Evolutionary conservation across 2,329 filamentous ascomycete species (phyloP).

Genomic region (Alternaria sp.): DNA sequence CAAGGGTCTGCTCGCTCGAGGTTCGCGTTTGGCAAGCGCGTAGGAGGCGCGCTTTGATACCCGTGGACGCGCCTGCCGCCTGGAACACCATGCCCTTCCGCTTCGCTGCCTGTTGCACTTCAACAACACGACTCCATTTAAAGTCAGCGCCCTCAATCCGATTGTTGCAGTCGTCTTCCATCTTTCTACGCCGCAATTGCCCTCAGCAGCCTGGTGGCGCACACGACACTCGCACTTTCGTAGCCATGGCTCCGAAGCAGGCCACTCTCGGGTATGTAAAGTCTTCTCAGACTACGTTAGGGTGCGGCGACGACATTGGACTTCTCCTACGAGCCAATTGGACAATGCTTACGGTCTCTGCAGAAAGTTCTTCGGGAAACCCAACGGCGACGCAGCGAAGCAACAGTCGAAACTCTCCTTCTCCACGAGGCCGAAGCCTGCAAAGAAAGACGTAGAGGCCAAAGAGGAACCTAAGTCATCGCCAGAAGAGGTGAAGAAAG

Average conservation of each 20-base stretch:
- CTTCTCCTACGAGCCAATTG: not conserved
- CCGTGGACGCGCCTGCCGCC: slow-evolving; percentile 16
- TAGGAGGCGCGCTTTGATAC: slow-evolving; percentile 21
- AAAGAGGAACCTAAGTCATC: slow-evolving; percentile 30
- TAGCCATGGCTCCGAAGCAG: slow-evolving; percentile 67
- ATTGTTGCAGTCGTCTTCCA: slow-evolving; percentile 9
- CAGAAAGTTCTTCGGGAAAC: slow-evolving; percentile 85
- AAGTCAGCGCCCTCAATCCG: slow-evolving; percentile 11
- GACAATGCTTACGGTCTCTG: slow-evolving; percentile 16
- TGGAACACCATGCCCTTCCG: slow-evolving; percentile 37
- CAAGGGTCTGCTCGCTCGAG: slow-evolving; percentile 22
- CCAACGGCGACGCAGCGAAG: slow-evolving; percentile 65
- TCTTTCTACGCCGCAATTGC: slow-evolving; percentile 6
- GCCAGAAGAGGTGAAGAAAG: slow-evolving; percentile 22
- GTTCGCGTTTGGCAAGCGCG: slow-evolving; percentile 36
- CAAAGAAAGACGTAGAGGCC: slow-evolving; percentile 34
- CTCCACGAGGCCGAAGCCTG: slow-evolving; percentile 60
- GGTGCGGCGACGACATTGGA: slow-evolving; percentile 59
- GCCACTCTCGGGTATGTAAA: slow-evolving; percentile 88
- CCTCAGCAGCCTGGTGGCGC: slow-evolving; percentile 10
- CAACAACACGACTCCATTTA: slow-evolving; percentile 5
- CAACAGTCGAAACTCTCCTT: slow-evolving; percentile 85
- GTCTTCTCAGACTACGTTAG: slow-evolving; percentile 73
- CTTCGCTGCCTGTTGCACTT: slow-evolving; percentile 32
- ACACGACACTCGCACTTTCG: slow-evolving; percentile 13